phyloP scores from a whole-genome alignment of 164 flowering plant species.

The Nymphaea colorata region DNA sequence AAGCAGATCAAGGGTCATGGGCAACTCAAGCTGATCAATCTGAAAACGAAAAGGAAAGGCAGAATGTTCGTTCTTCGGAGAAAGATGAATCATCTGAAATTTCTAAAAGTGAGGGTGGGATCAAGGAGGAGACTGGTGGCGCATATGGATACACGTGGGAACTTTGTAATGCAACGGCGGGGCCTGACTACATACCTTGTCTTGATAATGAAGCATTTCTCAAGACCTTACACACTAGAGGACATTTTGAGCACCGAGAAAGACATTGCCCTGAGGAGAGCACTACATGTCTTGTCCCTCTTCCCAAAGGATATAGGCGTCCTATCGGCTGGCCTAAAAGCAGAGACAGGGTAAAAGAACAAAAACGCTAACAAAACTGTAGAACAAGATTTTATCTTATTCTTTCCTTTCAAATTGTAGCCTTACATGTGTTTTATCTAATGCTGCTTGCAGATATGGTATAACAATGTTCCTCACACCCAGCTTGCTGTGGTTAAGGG shows the following conservation, averaged over 20 bases:
- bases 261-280: constrained; percentile 82
- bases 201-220: constrained; percentile 75
- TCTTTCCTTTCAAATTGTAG: background rate
- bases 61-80: constrained; percentile 11
- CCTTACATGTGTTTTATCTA: background rate
- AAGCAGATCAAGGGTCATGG: constrained; percentile 56
- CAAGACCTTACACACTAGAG: constrained; percentile 24
- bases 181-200: constrained; percentile 86
- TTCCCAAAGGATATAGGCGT: constrained; percentile 55
- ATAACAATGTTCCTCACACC: constrained; percentile 81
- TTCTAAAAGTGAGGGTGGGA: background rate
- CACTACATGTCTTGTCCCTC: constrained; percentile 67
- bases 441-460: constrained; percentile 59
- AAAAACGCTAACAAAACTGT: background rate
- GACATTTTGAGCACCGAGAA: constrained; percentile 78
- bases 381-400: background rate
- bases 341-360: constrained; percentile 58
- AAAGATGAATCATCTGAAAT: constrained; percentile 8
- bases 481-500: constrained; percentile 75
- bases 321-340: constrained; percentile 71
- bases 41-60: constrained; percentile 57
- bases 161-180: constrained; percentile 64
- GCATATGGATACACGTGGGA: constrained; percentile 55
- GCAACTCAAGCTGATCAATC: constrained; percentile 71
- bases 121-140: constrained; percentile 4